phyloP scores from a whole-genome alignment of 2,329 filamentous ascomycete genomes.

The Aspergillus sp. region DNA sequence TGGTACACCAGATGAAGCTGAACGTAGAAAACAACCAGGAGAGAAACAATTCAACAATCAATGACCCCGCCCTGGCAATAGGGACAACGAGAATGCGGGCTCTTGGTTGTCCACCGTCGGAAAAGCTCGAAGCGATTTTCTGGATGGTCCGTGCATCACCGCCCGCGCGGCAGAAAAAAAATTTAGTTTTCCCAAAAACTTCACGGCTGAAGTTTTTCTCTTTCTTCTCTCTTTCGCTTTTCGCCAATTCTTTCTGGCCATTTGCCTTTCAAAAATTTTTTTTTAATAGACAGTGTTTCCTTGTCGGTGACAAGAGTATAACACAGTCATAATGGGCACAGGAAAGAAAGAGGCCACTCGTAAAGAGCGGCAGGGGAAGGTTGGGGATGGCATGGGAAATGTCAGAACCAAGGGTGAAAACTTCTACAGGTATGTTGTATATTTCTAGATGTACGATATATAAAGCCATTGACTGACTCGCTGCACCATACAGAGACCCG shows the following conservation, averaged over 20 bases:
- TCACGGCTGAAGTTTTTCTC: slow-evolving; percentile 12
- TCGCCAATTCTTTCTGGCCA: slow-evolving; percentile 22
- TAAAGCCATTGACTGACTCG: background rate
- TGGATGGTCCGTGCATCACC: slow-evolving; percentile 31
- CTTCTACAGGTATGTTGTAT: slow-evolving; percentile 72
- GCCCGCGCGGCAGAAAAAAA: slow-evolving; percentile 22
- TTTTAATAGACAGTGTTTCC: slow-evolving; percentile 16
- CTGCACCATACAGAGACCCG: slow-evolving; percentile 47
- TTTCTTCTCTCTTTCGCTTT: slow-evolving; percentile 23
- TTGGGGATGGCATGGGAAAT: slow-evolving; percentile 80
- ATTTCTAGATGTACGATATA: background rate
- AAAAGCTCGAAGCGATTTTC: slow-evolving; percentile 33
- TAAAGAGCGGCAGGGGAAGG: slow-evolving; percentile 77
- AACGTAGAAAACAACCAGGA: slow-evolving; percentile 1
- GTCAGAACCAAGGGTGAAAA: slow-evolving; percentile 95
- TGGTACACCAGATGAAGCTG: slow-evolving; percentile 11
- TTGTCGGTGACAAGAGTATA: slow-evolving; percentile 10
- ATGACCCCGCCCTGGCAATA: background rate
- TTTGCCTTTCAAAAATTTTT: slow-evolving; percentile 19
- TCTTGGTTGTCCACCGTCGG: slow-evolving; percentile 13
- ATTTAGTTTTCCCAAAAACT: slow-evolving; percentile 18
- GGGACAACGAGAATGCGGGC: slow-evolving; percentile 13
- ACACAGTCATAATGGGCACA: slow-evolving; percentile 61
- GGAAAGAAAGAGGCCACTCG: slow-evolving; percentile 86
- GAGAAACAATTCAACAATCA: background rate